Evolutionary conservation across 345 rosid genomes (phyloP).

Genomic region (Stellera chamaejasme): DNA sequence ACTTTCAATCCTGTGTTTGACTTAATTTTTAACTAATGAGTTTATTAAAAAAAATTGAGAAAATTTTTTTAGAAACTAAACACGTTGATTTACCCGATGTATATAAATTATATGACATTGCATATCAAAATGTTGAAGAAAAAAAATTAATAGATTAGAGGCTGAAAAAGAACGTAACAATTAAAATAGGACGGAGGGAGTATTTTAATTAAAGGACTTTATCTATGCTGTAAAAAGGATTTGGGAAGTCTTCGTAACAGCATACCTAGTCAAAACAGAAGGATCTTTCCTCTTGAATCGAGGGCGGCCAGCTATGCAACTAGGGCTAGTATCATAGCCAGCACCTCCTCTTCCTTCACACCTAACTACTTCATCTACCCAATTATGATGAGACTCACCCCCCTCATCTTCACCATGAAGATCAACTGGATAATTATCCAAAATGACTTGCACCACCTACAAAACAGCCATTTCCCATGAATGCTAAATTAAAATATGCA

Average conservation of each 20-base stretch:
- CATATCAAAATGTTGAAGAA: too few species aligned
- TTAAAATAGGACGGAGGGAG: neutral
- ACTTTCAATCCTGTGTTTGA: too few species aligned
- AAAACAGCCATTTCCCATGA: conserved; percentile 6
- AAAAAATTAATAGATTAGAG: too few species aligned
- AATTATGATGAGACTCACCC: conserved; percentile 62
- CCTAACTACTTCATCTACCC: conserved; percentile 96
- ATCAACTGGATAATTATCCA: conserved; percentile 73
- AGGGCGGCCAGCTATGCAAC: conserved; percentile 42
- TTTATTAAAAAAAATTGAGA: too few species aligned
- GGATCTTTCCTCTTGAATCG: conserved; percentile 73
- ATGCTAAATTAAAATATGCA: neutral
- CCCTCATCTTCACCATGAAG: conserved; percentile 39
- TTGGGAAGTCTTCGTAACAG: neutral
- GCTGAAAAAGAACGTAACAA: too few species aligned
- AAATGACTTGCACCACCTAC: conserved; percentile 69
- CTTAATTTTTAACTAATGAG: too few species aligned
- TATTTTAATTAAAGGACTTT: neutral
- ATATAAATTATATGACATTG: too few species aligned
- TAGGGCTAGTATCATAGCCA: conserved; percentile 40
- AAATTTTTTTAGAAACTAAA: too few species aligned
- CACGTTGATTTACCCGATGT: too few species aligned
- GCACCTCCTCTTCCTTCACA: conserved; percentile 59
- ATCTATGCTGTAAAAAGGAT: neutral
- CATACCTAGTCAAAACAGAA: conserved; percentile 66